Conservation (phyloP, 1,284 basidiomycete genomes). For the Heterobasidion annosum region DNA sequence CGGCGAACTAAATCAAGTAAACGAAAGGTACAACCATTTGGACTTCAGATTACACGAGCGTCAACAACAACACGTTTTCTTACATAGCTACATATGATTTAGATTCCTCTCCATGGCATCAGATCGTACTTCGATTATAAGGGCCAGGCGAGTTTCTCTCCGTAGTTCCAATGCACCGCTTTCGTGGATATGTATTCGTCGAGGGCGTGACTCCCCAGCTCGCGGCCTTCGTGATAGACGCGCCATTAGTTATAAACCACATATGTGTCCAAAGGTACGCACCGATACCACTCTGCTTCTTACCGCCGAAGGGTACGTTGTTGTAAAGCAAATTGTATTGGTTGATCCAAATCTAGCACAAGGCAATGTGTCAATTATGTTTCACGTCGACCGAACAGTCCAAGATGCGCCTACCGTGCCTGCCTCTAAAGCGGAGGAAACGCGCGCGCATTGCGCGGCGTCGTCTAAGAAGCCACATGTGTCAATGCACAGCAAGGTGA, state of each 20-base stretch:
- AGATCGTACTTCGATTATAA: conserved; percentile 31
- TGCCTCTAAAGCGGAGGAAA: conserved; percentile 75
- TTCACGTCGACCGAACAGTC: conserved; percentile 1
- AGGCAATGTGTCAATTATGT: conserved; percentile 5
- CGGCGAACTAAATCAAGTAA: too few relatives aligned
- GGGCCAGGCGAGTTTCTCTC: conserved; percentile 74
- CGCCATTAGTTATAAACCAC: not conserved
- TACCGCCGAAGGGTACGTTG: conserved; percentile 90
- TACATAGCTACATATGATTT: not conserved
- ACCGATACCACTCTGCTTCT: conserved; percentile 77
- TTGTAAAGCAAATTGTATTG: conserved; percentile 77
- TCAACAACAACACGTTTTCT: not conserved
- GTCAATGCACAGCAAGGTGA: not conserved
- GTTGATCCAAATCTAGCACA: conserved; percentile 75
- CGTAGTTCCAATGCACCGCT: conserved; percentile 82
- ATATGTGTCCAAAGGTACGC: conserved; percentile 7
- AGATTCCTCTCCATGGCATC: not conserved
- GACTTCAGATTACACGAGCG: too few relatives aligned
- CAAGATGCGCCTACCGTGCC: conserved; percentile 62
- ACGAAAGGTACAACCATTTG: too few relatives aligned
- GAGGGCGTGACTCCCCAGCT: conserved; percentile 83
- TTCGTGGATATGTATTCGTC: conserved; percentile 83
- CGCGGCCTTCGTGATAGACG: conserved; percentile 48
- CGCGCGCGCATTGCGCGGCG: conserved; percentile 81
- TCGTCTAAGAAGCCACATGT: conserved; percentile 43